A percentile compares a stretch with the other conserved stretches of the same genome.
These are phyloP conservation scores for Eucalyptus guilfoylei DNA, from an alignment of 345 rosid genomes.

Conservation along the genomic window DNA sequence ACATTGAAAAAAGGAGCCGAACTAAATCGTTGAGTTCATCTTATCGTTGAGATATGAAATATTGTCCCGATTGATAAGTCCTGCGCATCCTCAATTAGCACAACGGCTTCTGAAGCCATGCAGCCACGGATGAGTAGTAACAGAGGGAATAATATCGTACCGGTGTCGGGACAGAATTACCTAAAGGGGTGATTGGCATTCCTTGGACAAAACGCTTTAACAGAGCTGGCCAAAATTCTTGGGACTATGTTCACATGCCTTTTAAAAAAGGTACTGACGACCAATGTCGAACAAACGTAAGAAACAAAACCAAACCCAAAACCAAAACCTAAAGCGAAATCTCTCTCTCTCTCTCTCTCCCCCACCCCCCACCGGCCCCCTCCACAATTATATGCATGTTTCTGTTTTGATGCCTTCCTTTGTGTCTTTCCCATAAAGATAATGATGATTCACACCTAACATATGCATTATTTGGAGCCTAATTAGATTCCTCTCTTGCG, in stretches of 20 bases:
- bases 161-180: neutral
- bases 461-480: neutral
- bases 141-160: neutral
- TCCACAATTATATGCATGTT: neutral
- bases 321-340: neutral
- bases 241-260: neutral
- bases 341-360: neutral
- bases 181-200: neutral
- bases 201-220: neutral
- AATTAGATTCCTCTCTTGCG: neutral
- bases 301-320: neutral
- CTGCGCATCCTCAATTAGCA: neutral
- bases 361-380: too few species aligned
- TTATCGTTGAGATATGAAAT: neutral
- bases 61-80: neutral
- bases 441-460: neutral
- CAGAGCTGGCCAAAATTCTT: neutral
- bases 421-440: neutral
- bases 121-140: neutral
- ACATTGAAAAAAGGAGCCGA: rapidly evolving
- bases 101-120: neutral
- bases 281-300: neutral
- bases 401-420: neutral
- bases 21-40: neutral
- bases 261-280: neutral